These are phyloP conservation scores for Rhizodiscina lignyota DNA, from an alignment of 495 filamentous ascomycete genomes.

Conservation along the genomic window DNA sequence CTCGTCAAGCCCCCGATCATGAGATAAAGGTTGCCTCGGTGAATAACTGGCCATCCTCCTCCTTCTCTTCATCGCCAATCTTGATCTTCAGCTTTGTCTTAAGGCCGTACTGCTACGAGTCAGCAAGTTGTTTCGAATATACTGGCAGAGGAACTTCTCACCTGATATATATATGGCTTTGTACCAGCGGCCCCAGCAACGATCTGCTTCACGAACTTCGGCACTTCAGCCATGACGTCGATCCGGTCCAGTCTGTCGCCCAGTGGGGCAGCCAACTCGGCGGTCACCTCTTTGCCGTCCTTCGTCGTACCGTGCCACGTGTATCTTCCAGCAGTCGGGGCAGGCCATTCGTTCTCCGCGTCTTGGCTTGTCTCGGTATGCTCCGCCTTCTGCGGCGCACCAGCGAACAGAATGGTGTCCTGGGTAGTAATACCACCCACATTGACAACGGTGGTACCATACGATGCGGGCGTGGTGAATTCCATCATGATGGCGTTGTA, in stretches of 20 bases:
- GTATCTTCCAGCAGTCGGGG: constrained; percentile 59
- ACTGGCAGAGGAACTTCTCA: constrained; percentile 19
- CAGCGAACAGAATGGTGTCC: constrained; percentile 60
- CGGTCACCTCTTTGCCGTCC: constrained; percentile 55
- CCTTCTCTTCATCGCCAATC: constrained; percentile 55
- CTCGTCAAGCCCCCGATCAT: too few species aligned
- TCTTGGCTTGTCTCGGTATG: constrained; percentile 58
- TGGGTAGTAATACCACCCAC: constrained; percentile 72
- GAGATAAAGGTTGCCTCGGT: constrained; percentile 89
- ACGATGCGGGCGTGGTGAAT: constrained; percentile 87
- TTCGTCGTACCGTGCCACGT: constrained; percentile 63
- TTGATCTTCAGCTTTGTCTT: constrained; percentile 63
- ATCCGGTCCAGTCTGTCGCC: constrained; percentile 65
- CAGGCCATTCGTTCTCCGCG: constrained; percentile 71
- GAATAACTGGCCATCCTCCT: constrained; percentile 64
- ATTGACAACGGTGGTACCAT: constrained; percentile 73
- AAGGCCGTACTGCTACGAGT: constrained; percentile 42
- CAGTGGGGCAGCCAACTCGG: constrained; percentile 49
- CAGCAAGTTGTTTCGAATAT: background rate
- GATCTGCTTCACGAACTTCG: constrained; percentile 85
- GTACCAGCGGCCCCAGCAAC: constrained; percentile 76
- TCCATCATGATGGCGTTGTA: constrained; percentile 90
- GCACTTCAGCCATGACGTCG: constrained; percentile 93
- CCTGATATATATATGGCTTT: constrained; percentile 95
- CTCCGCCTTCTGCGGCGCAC: constrained; percentile 36